phyloP scores from a whole-genome alignment of 2,329 filamentous ascomycete genomes.

The Alternaria angustiovoidea region DNA sequence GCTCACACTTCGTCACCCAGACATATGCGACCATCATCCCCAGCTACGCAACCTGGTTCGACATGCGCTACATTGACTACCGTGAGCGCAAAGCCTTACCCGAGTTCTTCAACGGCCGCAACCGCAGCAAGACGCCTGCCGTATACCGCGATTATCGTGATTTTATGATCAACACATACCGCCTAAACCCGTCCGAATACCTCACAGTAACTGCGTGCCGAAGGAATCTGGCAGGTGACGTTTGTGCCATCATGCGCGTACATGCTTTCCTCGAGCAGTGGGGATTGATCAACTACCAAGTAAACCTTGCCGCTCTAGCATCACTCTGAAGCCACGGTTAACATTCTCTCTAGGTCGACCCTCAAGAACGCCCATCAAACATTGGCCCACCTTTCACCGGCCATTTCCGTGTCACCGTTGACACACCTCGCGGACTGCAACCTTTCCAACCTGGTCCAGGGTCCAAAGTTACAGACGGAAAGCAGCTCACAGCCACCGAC shows the following conservation, averaged over 20 bases:
- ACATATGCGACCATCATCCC: conserved; percentile 95
- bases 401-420: conserved; percentile 94
- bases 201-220: conserved; percentile 96
- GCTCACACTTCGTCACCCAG: conserved; percentile 90
- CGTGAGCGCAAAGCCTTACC: conserved; percentile 94
- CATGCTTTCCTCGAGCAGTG: conserved; percentile 98
- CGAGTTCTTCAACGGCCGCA: conserved; percentile 98
- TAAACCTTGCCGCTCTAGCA: conserved; percentile 53
- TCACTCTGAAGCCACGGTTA: not conserved
- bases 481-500: conserved; percentile 73
- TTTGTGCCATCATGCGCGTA: conserved; percentile 98
- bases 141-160: conserved; percentile 99
- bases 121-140: conserved; percentile 95
- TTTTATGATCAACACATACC: conserved; percentile 99
- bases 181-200: conserved; percentile 94
- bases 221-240: conserved; percentile 93
- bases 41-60: conserved; percentile 98
- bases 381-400: conserved; percentile 97
- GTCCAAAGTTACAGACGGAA: conserved; percentile 67
- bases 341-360: conserved; percentile 76
- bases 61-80: conserved; percentile 91
- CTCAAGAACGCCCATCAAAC: conserved; percentile 91
- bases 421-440: conserved; percentile 93
- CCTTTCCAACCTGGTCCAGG: conserved; percentile 92
- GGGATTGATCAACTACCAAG: conserved; percentile 99